Evolutionary conservation across 2,329 filamentous ascomycete genomes (phyloP).

Genomic region (Aspergillus aculeatus): DNA sequence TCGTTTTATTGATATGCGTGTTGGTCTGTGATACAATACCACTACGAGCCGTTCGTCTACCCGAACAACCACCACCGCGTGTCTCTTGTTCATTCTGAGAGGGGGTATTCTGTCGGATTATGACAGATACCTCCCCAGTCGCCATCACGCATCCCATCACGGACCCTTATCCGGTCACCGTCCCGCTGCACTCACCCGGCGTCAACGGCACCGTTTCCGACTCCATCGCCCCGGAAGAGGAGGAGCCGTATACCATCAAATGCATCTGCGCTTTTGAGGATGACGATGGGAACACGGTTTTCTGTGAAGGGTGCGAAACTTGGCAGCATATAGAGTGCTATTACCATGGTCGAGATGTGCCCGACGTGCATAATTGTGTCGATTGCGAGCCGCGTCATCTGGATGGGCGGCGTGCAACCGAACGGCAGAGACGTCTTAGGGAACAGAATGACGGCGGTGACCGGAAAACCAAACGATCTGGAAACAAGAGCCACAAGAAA

Average conservation of each 20-base stretch:
- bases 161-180: conserved; percentile 48
- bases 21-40: conserved; percentile 20
- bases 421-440: conserved; percentile 65
- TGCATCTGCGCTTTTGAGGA: conserved; percentile 93
- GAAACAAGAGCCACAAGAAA: conserved; percentile 83
- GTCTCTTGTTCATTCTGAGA: conserved; percentile 35
- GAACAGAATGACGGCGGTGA: conserved; percentile 60
- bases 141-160: conserved; percentile 50
- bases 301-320: conserved; percentile 91
- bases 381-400: conserved; percentile 80
- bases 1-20: conserved; percentile 23
- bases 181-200: conserved; percentile 42
- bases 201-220: conserved; percentile 45
- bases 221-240: conserved; percentile 43
- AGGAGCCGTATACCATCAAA: conserved; percentile 79
- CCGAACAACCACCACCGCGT: conserved; percentile 22
- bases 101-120: conserved; percentile 53
- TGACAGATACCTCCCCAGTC: conserved; percentile 54
- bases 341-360: conserved; percentile 76
- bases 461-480: conserved; percentile 71
- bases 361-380: conserved; percentile 77
- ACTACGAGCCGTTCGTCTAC: conserved; percentile 14
- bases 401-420: conserved; percentile 71
- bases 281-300: conserved; percentile 96
- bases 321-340: conserved; percentile 99